Base-by-base conservation (phyloP, 306 rosid species). In the Ochetophila trinervis region DNA sequence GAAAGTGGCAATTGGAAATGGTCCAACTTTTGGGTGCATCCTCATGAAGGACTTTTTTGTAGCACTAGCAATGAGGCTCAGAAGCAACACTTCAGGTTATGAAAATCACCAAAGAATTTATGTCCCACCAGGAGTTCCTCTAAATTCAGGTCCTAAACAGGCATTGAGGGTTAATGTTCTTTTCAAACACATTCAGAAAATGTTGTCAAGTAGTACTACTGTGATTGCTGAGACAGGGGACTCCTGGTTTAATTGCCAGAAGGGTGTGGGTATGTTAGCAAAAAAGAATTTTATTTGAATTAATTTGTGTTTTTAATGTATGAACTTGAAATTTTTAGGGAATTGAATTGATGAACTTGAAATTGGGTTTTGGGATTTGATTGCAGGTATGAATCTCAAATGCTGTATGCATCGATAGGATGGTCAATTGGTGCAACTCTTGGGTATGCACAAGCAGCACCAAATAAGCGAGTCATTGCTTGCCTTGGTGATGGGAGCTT, bases 351-450 rank as follows among this genome's bases (percentile, higher is more conserved):
- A 16, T 57, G 44, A 27, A 32, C 10, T 14, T 5, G 16, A 5
- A 24, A 11, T 34, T 13, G 44, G 27, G 40, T 15, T 17, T 58
- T 18, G 8, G 24, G 16, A 13, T 57, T 30, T 1, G 7, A 5
- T 47, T 16, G 60, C 34, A 53, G 70, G 34, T 53, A 52, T 51
- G 70, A 66, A 54, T 15, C 20, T 35, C 61, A 66, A 34, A 17
- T 66, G 36, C 30, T 32, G 20, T 53, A 66, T 53, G 61, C 51
- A 15, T 66, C 70, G 20, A 34, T 34, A 4, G 66, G 66, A 36
- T 62, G 66, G 66, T 62, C 66, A 8, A 19, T 62, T 15, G 66
- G 66, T 19, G 66, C 70, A n/a, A 66, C 51, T 52, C 61, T 53
- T 10, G 70, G 70, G 12, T 66, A 66, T 52, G 52, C 60, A 18